Evolutionary conservation across 148 eudicot genomes (phyloP).

Genomic region (Heliamphora exappendiculata): DNA sequence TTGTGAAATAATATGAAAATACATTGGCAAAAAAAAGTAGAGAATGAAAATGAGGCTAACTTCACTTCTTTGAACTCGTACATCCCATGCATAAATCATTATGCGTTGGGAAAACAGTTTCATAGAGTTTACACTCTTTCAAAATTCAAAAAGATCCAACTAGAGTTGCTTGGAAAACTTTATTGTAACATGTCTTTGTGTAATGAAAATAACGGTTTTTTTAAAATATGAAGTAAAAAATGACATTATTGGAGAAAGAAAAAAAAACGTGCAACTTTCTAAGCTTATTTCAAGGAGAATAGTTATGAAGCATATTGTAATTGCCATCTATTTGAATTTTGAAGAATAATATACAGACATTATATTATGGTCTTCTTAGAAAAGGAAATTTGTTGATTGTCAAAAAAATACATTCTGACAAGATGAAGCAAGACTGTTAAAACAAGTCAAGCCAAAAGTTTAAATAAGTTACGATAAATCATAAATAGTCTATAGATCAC

Average conservation of each 20-base stretch:
- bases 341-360: neutral
- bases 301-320: neutral
- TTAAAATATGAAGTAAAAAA: neutral
- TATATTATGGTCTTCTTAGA: neutral
- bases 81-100: neutral
- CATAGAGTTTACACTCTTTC: neutral
- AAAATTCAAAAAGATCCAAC: neutral
- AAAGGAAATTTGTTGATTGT: neutral
- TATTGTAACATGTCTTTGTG: neutral
- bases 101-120: neutral
- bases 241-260: neutral
- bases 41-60: neutral
- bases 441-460: neutral
- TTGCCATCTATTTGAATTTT: neutral
- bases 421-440: neutral
- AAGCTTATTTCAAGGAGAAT: neutral
- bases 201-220: neutral
- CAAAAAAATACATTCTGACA: neutral
- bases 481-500: neutral
- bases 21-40: neutral
- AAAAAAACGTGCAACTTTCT: neutral
- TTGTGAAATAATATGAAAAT: neutral
- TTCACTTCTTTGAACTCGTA: neutral
- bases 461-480: neutral
- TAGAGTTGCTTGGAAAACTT: neutral